Evolutionary conservation across 2,329 filamentous ascomycete species (phyloP), one percentile per base, ranked within the genome.

Genomic region (Ceratocystis harringtonii): DNA sequence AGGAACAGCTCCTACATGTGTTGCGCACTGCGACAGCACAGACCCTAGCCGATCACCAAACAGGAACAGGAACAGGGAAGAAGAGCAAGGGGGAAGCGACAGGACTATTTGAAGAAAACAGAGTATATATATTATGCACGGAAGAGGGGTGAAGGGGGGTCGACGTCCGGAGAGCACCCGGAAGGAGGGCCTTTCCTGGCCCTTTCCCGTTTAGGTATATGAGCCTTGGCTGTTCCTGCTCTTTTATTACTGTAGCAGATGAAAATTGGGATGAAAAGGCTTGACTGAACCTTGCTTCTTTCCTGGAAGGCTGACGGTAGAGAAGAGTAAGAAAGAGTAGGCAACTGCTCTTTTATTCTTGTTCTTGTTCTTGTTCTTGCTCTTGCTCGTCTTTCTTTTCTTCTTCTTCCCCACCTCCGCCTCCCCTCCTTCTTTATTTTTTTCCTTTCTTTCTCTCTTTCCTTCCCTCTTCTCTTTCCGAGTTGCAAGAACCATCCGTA

Each of bases 381-480:
- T 61, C 58, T 22, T 22, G 48, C 7, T 50, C 48, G 22, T 50
- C 19, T 50, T 19, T 15, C 15, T 2, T 45, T 7, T 45, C 44
- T 17, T 25, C 8, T 61, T 32, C 5, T 15, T 50, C 17, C 36
- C n/a, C 3, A 17, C 25, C n/a, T 19, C 17, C 30, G 41, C 28
- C 30, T 30, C 15, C 48, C n/a, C 19, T 57, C 28, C 36, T 32
- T 30, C 17, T 52, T 25, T 22, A 43, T 17, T 22, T 55, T 36
- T n/a, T 52, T 61, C 48, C 58, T 50, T 50, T 5, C 64, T 63
- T 65, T 12, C 48, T 25, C 41, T 55, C 52, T 63, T 63, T 36
- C 65, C 22, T 25, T 25, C 22, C 22, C 1, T 2, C 22, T 19
- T 8, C 67, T 63, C 65, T 60, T 65, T 30, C 22, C 45, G 17